Evolutionary conservation across 306 rosid species (phyloP).

Genomic region (Neltuma alba): DNA sequence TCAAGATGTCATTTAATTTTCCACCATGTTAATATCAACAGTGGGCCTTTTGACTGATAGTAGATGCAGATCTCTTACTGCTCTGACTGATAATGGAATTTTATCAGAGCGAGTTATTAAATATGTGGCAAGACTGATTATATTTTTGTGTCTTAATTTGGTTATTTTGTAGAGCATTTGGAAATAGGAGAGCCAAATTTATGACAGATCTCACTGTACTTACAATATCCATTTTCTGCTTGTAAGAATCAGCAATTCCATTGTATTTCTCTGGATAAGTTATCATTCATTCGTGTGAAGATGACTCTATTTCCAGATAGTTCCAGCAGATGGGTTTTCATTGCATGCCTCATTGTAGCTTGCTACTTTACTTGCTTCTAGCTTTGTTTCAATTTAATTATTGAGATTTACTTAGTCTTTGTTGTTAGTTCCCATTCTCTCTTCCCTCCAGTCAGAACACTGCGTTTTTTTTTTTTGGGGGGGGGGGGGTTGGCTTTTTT

Average conservation of each 20-base stretch:
- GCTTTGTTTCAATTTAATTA: neutral
- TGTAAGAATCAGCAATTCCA: neutral
- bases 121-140: neutral
- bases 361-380: neutral
- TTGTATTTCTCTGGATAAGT: slow-evolving; percentile 13
- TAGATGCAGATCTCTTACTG: slow-evolving; percentile 1
- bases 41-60: slow-evolving; percentile 27
- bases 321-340: neutral
- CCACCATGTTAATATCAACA: neutral
- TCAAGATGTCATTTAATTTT: neutral
- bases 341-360: neutral
- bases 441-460: neutral
- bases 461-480: too few species aligned
- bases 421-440: neutral
- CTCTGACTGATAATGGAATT: slow-evolving; percentile 9
- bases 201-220: neutral
- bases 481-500: neutral
- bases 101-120: slow-evolving; percentile 4
- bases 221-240: neutral
- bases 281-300: slow-evolving; percentile 16
- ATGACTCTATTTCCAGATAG: slow-evolving; percentile 4
- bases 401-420: slow-evolving; percentile 13
- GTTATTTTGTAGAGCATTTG: slow-evolving; percentile 10
- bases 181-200: neutral
- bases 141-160: slow-evolving; percentile 12